These are phyloP conservation scores for Paramyrothecium sp. DNA, from an alignment of 2,329 filamentous ascomycete genomes.

Conservation along the genomic window DNA sequence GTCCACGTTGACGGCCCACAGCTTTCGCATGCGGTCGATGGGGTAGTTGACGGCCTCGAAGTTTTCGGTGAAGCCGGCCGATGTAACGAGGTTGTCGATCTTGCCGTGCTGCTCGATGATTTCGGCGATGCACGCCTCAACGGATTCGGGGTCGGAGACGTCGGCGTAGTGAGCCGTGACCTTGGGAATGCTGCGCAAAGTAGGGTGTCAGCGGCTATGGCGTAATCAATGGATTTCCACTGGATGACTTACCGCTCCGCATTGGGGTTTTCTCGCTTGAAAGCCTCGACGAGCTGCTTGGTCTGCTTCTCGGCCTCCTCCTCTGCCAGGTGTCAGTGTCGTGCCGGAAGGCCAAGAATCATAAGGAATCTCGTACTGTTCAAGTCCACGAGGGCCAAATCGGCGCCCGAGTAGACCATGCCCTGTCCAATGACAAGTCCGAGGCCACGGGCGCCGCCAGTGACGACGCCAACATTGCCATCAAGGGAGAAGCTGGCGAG, in stretches of 20 bases:
- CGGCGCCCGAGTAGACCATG: conserved; percentile 81
- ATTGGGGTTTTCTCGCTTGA: conserved; percentile 76
- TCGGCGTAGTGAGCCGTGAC: conserved; percentile 91
- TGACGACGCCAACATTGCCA: conserved; percentile 79
- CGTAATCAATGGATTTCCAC: neutral
- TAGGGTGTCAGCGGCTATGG: neutral
- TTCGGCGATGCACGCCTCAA: conserved; percentile 70
- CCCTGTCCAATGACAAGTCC: conserved; percentile 93
- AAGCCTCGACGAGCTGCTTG: conserved; percentile 68
- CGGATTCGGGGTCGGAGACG: conserved; percentile 77
- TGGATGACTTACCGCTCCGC: conserved; percentile 55
- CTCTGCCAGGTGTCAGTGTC: conserved; percentile 47
- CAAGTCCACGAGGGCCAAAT: conserved; percentile 89
- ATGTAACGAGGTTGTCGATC: conserved; percentile 90
- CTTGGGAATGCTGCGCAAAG: conserved; percentile 60
- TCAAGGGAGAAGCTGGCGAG: conserved; percentile 85
- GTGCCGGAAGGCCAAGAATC: neutral
- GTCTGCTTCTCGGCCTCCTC: conserved; percentile 82
- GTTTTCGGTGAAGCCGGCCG: conserved; percentile 96
- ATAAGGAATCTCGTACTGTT: conserved; percentile 61
- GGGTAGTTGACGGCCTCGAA: conserved; percentile 90
- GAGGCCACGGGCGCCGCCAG: conserved; percentile 84
- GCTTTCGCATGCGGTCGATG: conserved; percentile 84
- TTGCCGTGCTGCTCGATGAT: conserved; percentile 62
- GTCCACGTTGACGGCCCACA: conserved; percentile 91